Conservation (phyloP, 148 eudicot genomes). For the Chenopodium quinoa region DNA sequence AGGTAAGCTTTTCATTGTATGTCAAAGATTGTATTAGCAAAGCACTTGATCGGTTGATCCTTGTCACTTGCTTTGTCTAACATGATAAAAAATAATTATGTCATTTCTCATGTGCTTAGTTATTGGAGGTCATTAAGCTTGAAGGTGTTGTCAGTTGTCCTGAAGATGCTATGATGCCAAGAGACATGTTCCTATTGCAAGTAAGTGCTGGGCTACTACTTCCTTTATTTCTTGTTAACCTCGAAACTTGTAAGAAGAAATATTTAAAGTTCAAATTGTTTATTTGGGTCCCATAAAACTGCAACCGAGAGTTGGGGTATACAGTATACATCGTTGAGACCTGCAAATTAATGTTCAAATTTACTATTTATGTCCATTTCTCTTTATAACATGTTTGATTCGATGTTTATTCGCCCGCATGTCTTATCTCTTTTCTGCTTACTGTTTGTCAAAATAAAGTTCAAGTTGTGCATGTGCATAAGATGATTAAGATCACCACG, state of each 20-base stretch:
- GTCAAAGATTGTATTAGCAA: not conserved
- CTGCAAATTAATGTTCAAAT: not conserved
- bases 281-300: not conserved
- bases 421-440: not conserved
- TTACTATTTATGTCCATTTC: too few species aligned
- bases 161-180: constrained; percentile 75
- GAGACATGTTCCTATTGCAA: constrained; percentile 84
- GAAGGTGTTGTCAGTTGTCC: constrained; percentile 69
- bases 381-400: not conserved
- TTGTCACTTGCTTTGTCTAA: not conserved
- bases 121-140: constrained; percentile 85
- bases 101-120: constrained; percentile 32
- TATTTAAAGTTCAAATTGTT: not conserved
- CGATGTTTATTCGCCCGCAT: too few species aligned
- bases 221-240: not conserved
- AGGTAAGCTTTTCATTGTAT: constrained; percentile 40
- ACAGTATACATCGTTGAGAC: not conserved
- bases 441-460: too few species aligned
- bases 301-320: not conserved
- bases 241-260: not conserved
- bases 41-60: not conserved
- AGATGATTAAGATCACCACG: too few species aligned
- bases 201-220: constrained; percentile 35
- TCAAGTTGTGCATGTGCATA: too few species aligned
- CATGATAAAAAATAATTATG: not conserved